Evolutionary conservation across 2,329 filamentous ascomycete genomes (phyloP).

Genomic region (Exophiala bonariae): DNA sequence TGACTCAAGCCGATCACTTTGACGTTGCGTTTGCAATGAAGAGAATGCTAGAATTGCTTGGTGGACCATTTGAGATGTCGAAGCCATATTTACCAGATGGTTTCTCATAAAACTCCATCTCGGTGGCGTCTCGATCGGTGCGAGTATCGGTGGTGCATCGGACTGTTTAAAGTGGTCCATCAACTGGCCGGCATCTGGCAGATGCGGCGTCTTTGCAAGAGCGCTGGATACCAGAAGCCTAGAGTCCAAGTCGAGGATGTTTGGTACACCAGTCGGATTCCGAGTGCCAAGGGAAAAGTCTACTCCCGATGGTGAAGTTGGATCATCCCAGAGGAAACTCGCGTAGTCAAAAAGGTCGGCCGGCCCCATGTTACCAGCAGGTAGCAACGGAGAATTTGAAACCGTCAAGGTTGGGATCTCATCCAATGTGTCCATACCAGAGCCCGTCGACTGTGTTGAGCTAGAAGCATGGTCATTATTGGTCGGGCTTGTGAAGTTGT

Average conservation of each 20-base stretch:
- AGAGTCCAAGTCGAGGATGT: too few species aligned
- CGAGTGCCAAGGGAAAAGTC: too few species aligned
- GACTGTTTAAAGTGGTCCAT: constrained; percentile 2
- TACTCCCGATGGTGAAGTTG: background rate
- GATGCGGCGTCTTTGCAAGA: background rate
- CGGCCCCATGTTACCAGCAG: background rate
- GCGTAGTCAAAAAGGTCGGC: constrained; percentile 2
- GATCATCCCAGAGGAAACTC: constrained; percentile 1
- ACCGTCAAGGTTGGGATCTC: background rate
- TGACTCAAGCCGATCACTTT: background rate
- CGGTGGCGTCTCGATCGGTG: background rate
- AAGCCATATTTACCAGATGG: background rate
- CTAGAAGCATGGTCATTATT: too few species aligned
- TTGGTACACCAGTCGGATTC: too few species aligned
- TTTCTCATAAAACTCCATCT: constrained; percentile 1
- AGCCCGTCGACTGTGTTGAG: background rate
- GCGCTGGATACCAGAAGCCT: too few species aligned
- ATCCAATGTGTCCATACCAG: background rate
- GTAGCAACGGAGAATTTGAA: background rate
- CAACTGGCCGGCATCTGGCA: constrained; percentile 1
- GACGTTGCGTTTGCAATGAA: background rate
- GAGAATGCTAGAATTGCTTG: constrained; percentile 2
- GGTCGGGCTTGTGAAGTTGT: too few species aligned
- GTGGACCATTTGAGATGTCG: background rate
- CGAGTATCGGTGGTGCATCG: background rate